Evolutionary conservation across 306 rosid genomes (phyloP).

Genomic region (Acacia melanoxylon): DNA sequence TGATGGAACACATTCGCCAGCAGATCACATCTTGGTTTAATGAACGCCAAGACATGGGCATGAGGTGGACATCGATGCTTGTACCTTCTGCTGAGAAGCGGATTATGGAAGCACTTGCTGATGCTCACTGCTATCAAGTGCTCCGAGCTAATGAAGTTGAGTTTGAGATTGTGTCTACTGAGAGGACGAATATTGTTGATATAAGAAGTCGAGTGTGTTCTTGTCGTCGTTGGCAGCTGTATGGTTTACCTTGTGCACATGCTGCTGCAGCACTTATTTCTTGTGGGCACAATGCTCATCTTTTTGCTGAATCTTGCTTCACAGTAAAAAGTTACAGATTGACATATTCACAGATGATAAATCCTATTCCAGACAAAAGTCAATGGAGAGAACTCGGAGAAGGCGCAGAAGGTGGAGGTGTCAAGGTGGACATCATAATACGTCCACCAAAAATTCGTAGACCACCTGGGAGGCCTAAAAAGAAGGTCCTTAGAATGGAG

Average conservation of each 20-base stretch:
- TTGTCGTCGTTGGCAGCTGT: conserved; percentile 95
- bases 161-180: conserved; percentile 66
- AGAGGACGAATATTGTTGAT: conserved; percentile 95
- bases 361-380: conserved; percentile 79
- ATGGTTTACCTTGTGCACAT: conserved; percentile 97
- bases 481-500: conserved; percentile 88
- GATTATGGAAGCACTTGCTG: conserved; percentile 82
- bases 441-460: conserved; percentile 92
- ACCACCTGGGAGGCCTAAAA: conserved; percentile 97
- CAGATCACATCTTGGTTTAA: conserved; percentile 74
- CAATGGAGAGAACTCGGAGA: conserved; percentile 74
- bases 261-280: conserved; percentile 98
- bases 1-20: conserved; percentile 93
- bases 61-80: conserved; percentile 82
- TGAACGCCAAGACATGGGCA: conserved; percentile 76
- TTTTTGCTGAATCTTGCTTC: conserved; percentile 92
- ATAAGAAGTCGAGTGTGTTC: conserved; percentile 86
- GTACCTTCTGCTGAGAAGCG: conserved; percentile 95
- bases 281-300: conserved; percentile 83
- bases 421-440: conserved; percentile 61
- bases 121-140: conserved; percentile 91
- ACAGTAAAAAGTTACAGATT: conserved; percentile 77
- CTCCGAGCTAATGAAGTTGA: neutral
- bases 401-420: conserved; percentile 85
- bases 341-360: conserved; percentile 75